These are phyloP conservation scores for Hypoxylon sp. DNA, from an alignment of 2,329 filamentous ascomycete genomes.

Conservation along the genomic window DNA sequence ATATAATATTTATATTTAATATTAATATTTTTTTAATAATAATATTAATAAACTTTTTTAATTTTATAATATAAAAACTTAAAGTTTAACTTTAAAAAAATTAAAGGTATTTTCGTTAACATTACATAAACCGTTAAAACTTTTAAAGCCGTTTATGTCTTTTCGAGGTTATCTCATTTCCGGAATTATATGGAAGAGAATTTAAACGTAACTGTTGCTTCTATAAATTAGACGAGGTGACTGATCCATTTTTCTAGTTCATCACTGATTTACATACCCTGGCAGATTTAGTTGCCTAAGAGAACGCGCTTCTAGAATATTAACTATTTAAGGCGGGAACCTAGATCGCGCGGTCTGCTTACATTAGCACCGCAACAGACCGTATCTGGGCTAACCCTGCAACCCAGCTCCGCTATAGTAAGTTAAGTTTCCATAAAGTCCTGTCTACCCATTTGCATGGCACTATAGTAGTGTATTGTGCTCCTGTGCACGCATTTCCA, in stretches of 20 bases:
- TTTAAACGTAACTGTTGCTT: background rate
- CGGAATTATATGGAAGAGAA: slow-evolving; percentile 5
- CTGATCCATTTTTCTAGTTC: slow-evolving; percentile 1
- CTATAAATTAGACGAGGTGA: background rate
- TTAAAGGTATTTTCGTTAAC: background rate
- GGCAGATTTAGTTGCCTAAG: slow-evolving; percentile 1
- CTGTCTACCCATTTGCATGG: background rate
- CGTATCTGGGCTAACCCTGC: slow-evolving; percentile 17
- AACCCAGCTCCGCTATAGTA: slow-evolving; percentile 29
- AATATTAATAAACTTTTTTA: too few species aligned
- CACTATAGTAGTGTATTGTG: background rate
- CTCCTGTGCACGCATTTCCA: slow-evolving; percentile 5
- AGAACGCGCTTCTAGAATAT: slow-evolving; percentile 19
- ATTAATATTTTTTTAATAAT: too few species aligned
- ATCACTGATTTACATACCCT: slow-evolving; percentile 7
- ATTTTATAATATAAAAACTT: too few species aligned
- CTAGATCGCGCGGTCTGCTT: background rate
- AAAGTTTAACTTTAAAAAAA: background rate
- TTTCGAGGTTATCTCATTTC: background rate
- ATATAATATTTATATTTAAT: too few species aligned
- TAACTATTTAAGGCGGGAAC: slow-evolving; percentile 18
- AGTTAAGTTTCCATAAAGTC: slow-evolving; percentile 17
- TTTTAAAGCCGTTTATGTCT: background rate
- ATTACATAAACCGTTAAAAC: background rate
- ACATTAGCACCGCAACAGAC: slow-evolving; percentile 10